Percentiles rank a stretch among this genome's conserved stretches.
phyloP scores from a whole-genome alignment of 495 filamentous ascomycete genomes.

The Tuber microsphaerosporum region DNA sequence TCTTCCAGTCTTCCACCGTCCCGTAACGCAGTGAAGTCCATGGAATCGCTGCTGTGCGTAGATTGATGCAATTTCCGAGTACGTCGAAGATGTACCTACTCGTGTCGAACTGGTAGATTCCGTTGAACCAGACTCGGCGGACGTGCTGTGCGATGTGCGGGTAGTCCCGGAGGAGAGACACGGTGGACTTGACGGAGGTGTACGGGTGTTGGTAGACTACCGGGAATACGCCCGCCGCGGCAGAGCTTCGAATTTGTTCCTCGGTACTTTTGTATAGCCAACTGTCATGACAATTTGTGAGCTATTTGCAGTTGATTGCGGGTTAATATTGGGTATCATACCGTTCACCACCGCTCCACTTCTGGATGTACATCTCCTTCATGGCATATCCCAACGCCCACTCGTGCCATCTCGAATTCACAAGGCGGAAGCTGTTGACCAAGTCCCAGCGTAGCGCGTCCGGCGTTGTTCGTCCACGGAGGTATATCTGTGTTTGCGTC shows the following conservation, averaged over 20 bases:
- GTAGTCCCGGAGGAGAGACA: slow-evolving; percentile 44
- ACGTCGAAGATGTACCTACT: slow-evolving; percentile 46
- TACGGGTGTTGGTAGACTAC: slow-evolving; percentile 52
- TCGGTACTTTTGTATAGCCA: slow-evolving; percentile 44
- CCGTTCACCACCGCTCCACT: slow-evolving; percentile 51
- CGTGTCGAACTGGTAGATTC: slow-evolving; percentile 49
- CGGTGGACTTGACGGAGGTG: slow-evolving; percentile 46
- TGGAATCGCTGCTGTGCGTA: slow-evolving; percentile 48
- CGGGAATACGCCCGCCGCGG: slow-evolving; percentile 43
- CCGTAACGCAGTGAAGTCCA: slow-evolving; percentile 51
- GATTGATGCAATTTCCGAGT: slow-evolving; percentile 44
- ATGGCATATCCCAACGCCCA: slow-evolving; percentile 50
- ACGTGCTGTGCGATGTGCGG: slow-evolving; percentile 47
- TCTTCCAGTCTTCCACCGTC: slow-evolving; percentile 46
- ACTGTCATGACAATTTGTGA: slow-evolving; percentile 20
- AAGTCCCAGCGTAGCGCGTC: slow-evolving; percentile 50
- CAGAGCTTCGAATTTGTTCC: slow-evolving; percentile 41
- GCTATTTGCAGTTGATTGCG: background rate
- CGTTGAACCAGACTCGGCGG: slow-evolving; percentile 52
- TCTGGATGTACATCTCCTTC: slow-evolving; percentile 47
- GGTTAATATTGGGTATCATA: slow-evolving; percentile 13
- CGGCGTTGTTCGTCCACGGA: slow-evolving; percentile 48
- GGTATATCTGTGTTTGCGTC: slow-evolving; percentile 45
- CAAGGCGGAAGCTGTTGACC: slow-evolving; percentile 46
- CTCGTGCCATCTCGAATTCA: slow-evolving; percentile 50